Evolutionary conservation across 169 alveolate genomes (phyloP).

Genomic region (Blepharisma undulans): DNA sequence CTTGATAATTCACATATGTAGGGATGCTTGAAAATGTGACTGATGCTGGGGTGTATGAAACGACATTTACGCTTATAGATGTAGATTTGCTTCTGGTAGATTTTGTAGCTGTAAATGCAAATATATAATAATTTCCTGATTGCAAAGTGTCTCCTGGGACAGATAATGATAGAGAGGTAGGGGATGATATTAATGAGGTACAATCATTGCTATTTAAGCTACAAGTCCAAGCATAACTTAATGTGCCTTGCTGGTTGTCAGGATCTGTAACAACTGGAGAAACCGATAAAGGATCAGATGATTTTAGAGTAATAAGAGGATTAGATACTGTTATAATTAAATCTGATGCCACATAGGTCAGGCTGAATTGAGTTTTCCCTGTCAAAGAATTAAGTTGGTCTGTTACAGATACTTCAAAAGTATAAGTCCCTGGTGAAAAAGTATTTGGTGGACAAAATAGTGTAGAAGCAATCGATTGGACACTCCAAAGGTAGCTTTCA

Average conservation of each 20-base stretch:
- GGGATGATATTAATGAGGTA: background rate
- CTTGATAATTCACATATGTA: background rate
- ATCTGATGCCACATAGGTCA: background rate
- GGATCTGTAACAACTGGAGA: background rate
- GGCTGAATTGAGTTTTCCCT: background rate
- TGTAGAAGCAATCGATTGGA: background rate
- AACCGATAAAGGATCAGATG: background rate
- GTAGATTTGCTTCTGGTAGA: background rate
- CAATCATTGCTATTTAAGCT: background rate
- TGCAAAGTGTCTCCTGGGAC: background rate
- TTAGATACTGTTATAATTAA: background rate
- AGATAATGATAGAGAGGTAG: background rate
- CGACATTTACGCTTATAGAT: background rate
- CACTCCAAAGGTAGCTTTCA: background rate
- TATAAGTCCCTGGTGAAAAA: conserved; percentile 14
- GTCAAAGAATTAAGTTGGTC: background rate
- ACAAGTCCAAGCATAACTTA: conserved; percentile 1
- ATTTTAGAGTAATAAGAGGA: background rate
- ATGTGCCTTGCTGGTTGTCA: background rate
- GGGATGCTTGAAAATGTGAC: background rate
- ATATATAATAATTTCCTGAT: background rate
- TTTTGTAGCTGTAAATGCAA: background rate
- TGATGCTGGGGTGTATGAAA: background rate
- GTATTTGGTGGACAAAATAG: background rate
- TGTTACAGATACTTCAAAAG: conserved; percentile 5